These are phyloP conservation scores for Alternaria hordeiaustralica DNA, from an alignment of 2,329 filamentous ascomycete species.

Conservation along the genomic window DNA sequence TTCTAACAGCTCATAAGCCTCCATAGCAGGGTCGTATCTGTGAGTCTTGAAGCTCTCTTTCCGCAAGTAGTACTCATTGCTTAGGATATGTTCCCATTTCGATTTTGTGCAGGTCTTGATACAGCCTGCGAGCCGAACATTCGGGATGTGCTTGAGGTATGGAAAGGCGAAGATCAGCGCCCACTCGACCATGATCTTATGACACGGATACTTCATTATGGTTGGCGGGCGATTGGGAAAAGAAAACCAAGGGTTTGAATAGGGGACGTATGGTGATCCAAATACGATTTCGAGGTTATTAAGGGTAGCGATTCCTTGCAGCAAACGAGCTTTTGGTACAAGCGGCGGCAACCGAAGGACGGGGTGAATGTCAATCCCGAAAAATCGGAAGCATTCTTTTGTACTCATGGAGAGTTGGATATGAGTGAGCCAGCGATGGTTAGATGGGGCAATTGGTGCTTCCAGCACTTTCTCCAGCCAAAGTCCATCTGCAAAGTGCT, in stretches of 20 bases:
- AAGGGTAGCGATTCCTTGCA: too few species aligned
- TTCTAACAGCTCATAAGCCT: neutral
- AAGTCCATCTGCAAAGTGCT: neutral
- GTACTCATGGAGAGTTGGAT: too few species aligned
- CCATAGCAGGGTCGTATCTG: neutral
- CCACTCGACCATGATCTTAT: slow-evolving; percentile 7
- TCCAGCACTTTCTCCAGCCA: too few species aligned
- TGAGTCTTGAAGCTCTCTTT: neutral
- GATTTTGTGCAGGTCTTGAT: slow-evolving; percentile 7
- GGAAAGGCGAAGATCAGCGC: slow-evolving; percentile 8
- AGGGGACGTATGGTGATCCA: neutral
- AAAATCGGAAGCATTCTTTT: too few species aligned
- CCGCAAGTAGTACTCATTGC: neutral
- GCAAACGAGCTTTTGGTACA: too few species aligned
- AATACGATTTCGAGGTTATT: too few species aligned
- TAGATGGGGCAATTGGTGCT: too few species aligned
- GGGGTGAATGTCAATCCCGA: too few species aligned
- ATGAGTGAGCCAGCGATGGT: too few species aligned
- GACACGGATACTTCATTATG: neutral
- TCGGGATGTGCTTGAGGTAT: slow-evolving; percentile 10
- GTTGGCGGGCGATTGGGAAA: too few species aligned
- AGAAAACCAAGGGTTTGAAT: too few species aligned
- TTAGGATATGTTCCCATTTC: neutral
- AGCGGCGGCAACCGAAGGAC: too few species aligned
- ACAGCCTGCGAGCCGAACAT: slow-evolving; percentile 3